These are phyloP conservation scores for Pisolithus sp. DNA, from an alignment of 768 basidiomycete species.

Conservation along the genomic window DNA sequence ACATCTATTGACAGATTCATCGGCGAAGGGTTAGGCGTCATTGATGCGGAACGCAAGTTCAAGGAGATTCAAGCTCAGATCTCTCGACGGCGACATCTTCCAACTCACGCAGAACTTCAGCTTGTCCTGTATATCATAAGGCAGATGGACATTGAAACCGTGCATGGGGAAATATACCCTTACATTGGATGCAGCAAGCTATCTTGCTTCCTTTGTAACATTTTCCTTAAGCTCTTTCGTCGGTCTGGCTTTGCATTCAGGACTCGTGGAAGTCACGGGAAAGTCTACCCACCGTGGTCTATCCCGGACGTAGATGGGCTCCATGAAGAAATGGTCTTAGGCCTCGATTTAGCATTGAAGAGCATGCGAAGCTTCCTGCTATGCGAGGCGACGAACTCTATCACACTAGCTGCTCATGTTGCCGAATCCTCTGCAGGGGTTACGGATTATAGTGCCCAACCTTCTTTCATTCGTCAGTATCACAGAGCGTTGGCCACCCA, in stretches of 20 bases:
- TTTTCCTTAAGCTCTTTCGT: not conserved
- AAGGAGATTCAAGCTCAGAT: not conserved
- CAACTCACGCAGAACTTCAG: not conserved
- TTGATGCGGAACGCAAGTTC: not conserved
- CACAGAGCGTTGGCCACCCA: not conserved
- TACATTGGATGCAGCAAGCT: conserved; percentile 3
- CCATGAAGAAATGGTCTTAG: not conserved
- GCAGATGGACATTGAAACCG: not conserved
- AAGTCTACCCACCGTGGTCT: not conserved
- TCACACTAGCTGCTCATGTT: not conserved
- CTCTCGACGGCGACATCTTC: not conserved
- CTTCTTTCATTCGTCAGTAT: not conserved
- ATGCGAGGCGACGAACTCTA: not conserved
- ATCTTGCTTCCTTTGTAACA: conserved; percentile 1
- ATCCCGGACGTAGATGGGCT: not conserved
- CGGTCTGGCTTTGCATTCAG: not conserved
- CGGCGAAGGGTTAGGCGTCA: not conserved
- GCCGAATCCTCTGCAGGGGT: conserved; percentile 1
- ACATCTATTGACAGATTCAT: not conserved
- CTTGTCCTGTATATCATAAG: not conserved
- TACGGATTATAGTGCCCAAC: not conserved
- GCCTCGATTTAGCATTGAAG: not conserved
- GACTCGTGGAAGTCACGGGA: conserved; percentile 1
- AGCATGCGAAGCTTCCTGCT: not conserved
- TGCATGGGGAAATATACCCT: not conserved